These are phyloP conservation scores for Aspergillus latus DNA, from an alignment of 2,329 filamentous ascomycete species.

Conservation along the genomic window DNA sequence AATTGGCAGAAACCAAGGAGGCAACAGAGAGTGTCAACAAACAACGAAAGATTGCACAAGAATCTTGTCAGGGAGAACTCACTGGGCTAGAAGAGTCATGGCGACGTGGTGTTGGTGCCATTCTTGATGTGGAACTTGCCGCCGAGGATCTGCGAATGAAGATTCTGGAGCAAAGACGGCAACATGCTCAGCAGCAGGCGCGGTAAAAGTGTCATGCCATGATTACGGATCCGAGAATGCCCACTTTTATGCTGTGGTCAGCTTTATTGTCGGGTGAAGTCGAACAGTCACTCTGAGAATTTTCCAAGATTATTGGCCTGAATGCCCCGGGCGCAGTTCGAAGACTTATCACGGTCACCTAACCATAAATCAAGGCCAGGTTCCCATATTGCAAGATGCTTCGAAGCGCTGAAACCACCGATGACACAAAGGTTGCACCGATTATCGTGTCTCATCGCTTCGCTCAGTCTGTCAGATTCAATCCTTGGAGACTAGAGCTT, in stretches of 20 bases:
- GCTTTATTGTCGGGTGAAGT: not conserved
- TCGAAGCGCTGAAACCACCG: not conserved
- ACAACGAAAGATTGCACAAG: slow-evolving; percentile 68
- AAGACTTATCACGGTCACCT: not conserved
- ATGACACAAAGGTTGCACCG: not conserved
- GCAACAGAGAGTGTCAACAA: slow-evolving; percentile 73
- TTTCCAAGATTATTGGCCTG: not conserved
- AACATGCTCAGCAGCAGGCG: slow-evolving; percentile 36
- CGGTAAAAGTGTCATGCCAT: slow-evolving; percentile 20
- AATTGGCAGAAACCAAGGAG: slow-evolving; percentile 66
- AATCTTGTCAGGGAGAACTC: slow-evolving; percentile 71
- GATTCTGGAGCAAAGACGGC: slow-evolving; percentile 62
- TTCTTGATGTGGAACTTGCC: slow-evolving; percentile 84
- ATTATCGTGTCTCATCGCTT: not conserved
- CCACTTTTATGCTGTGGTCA: not conserved
- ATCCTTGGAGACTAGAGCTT: not conserved
- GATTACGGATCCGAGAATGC: not conserved
- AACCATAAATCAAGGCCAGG: not conserved
- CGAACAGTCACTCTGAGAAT: not conserved
- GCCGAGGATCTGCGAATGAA: slow-evolving; percentile 69
- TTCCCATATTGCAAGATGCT: not conserved
- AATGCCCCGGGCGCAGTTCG: not conserved
- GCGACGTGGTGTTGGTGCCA: slow-evolving; percentile 72
- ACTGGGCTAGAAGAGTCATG: slow-evolving; percentile 72
- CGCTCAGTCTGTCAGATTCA: not conserved